Evolutionary conservation across 2,329 filamentous ascomycete genomes (phyloP), one percentile per base, ranked within the genome.

Genomic region (Colletotrichum sp.): DNA sequence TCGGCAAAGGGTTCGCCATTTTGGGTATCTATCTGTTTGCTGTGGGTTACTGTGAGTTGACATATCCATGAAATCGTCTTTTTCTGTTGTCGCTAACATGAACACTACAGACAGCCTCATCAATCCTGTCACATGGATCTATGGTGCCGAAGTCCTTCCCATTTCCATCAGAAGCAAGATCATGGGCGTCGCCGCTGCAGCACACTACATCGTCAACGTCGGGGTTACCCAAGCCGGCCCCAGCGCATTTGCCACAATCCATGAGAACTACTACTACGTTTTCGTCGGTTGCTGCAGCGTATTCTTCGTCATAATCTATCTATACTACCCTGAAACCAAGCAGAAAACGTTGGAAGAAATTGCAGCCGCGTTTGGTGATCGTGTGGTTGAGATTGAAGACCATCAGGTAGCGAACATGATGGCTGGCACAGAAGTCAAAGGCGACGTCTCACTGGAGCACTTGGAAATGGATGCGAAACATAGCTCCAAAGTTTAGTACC

Each of bases 101-200:
- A 22, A n/a, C 3, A 34, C 7, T 1, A 8, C 10, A 32, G 59
- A 62, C 26, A 62, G 59, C 4, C 59, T 62, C 30, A 62, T 62
- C 28, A 62, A 34, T 22, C 28, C 59, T 3, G 30, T 62, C 18
- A 32, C 59, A 16, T 62, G 59, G 28, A 62, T 62, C 28, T 32
- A 62, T 15, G 59, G 59, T 6, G 59, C 59, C 10, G 59, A 32
- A 34, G 59, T 32, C 12, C 59, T 32, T 6, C 26, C 59, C 12
- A 62, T 62, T 22, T 62, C 59, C 12, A 62, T 62, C 10, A 16
- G 59, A 8, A 62, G 59, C 59, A 62, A 62, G 4, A 34, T 34
- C 30, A 32, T 62, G 59, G 59, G 30, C 2, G 59, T 34, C 59
- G 59, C 59, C 0, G 59, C 28, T 18, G 59, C 59, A 2, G 30